phyloP scores from a whole-genome alignment of 352 stramenopile genomes.

The Blastocystis sp. region DNA sequence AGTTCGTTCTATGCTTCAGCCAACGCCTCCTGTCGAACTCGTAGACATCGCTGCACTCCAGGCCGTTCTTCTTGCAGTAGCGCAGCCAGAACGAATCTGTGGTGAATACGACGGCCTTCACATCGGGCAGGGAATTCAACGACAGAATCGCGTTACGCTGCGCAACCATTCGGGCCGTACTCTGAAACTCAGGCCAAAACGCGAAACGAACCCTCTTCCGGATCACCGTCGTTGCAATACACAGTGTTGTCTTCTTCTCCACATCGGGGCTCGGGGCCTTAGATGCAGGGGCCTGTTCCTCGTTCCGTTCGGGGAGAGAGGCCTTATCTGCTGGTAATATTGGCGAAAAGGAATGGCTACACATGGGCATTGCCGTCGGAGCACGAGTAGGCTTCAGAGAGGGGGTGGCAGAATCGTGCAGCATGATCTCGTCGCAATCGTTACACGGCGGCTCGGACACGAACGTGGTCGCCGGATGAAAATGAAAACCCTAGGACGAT shows the following conservation, averaged over 20 bases:
- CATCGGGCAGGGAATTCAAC: background rate
- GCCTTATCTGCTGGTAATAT: background rate
- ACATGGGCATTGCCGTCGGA: too few species aligned
- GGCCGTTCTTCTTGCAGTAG: conserved; percentile 13
- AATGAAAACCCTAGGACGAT: background rate
- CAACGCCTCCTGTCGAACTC: background rate
- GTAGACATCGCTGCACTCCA: background rate
- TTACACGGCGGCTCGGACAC: background rate
- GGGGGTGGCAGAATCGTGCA: too few species aligned
- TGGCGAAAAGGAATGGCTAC: too few species aligned
- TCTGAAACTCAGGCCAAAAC: background rate
- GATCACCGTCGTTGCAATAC: conserved; percentile 12
- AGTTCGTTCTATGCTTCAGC: background rate
- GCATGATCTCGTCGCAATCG: background rate
- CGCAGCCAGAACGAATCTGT: conserved; percentile 4
- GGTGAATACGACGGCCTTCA: background rate
- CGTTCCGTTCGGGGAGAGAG: background rate
- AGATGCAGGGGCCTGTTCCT: background rate
- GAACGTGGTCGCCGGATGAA: background rate
- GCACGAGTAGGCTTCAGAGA: too few species aligned
- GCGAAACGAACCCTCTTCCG: background rate
- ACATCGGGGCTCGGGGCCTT: background rate
- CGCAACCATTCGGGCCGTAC: background rate
- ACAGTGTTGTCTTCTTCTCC: background rate
- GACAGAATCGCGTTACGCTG: conserved; percentile 10